Evolutionary conservation across 2,329 filamentous ascomycete genomes (phyloP), one percentile per base, ranked within the genome.

Genomic region (Monilinia fructigena): DNA sequence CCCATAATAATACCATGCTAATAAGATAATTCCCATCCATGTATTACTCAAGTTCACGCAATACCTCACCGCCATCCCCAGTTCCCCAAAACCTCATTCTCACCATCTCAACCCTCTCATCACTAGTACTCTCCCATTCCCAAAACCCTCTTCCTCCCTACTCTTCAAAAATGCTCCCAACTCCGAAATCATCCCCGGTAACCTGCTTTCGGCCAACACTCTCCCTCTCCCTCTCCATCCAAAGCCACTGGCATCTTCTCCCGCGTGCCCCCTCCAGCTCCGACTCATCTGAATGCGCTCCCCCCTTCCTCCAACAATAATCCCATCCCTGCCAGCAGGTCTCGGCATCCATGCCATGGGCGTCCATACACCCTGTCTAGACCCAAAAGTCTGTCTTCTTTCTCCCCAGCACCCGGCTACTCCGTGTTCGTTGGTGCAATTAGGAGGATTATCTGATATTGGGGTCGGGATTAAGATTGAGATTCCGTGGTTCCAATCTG

Each of bases 291-390:
- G 40, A 7, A 55, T 35, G 6, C 14, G 40, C 18, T 23, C 6
- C 28, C 50, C 59, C n/a, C 50, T 38, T 11, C 26, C 48, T 14
- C 7, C 42, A 20, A 50, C 53, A 47, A 50, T 52, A 20, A 65
- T n/a, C 26, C 16, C 67, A 66, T n/a, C 31, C 18, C n/a, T 67
- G 56, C 55, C 65, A 63, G 31, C 20, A 0, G 70, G 71, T 20
- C 47, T 65, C 4, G 70, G 68, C n/a, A 73, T 68, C 71, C 70
- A 73, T 4, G 70, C 68, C 63, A 70, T 68, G 6, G 68, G 66
- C 28, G n/a, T 64, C 58, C 59, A 68, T 11, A 40, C 5, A 8
- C 1, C 3, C 11, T 56, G 55, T 14, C 40, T 40, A 11, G 31
- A 20, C n/a, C n/a, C 14, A 20, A 56, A 35, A 16, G 42, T 48